Evolutionary conservation across 306 rosid species (phyloP).

Genomic region (Dryas octopetala): DNA sequence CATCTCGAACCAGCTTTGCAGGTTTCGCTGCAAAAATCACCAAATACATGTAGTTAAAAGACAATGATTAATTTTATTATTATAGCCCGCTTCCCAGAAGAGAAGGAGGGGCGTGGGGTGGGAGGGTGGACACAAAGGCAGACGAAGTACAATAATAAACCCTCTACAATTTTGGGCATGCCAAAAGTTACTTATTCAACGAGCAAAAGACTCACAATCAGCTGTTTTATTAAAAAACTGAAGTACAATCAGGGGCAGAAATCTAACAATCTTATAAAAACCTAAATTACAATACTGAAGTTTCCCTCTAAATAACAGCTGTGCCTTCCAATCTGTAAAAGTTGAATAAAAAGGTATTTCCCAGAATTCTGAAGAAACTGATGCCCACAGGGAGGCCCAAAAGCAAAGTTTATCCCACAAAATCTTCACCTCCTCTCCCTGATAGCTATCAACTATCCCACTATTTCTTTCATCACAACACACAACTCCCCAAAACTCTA

Average conservation of each 20-base stretch:
- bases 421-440: neutral
- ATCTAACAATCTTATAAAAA: neutral
- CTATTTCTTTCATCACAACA: neutral
- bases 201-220: neutral
- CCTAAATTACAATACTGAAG: neutral
- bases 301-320: neutral
- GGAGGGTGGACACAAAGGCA: neutral
- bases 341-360: neutral
- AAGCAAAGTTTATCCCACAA: neutral
- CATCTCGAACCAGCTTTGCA: conserved; percentile 73
- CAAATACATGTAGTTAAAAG: conserved; percentile 24
- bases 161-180: neutral
- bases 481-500: neutral
- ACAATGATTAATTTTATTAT: neutral
- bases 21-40: conserved; percentile 69
- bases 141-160: neutral
- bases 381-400: neutral
- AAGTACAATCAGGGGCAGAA: neutral
- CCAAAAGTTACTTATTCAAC: neutral
- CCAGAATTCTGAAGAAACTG: neutral
- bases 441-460: neutral
- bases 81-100: conserved; percentile 7
- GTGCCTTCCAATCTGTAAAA: neutral
- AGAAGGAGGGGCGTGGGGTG: neutral
- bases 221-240: neutral